Percentiles rank a stretch among this genome's conserved stretches.
These are phyloP conservation scores for Alternaria triticimaculans DNA, from an alignment of 2,329 filamentous ascomycete species.

Conservation along the genomic window DNA sequence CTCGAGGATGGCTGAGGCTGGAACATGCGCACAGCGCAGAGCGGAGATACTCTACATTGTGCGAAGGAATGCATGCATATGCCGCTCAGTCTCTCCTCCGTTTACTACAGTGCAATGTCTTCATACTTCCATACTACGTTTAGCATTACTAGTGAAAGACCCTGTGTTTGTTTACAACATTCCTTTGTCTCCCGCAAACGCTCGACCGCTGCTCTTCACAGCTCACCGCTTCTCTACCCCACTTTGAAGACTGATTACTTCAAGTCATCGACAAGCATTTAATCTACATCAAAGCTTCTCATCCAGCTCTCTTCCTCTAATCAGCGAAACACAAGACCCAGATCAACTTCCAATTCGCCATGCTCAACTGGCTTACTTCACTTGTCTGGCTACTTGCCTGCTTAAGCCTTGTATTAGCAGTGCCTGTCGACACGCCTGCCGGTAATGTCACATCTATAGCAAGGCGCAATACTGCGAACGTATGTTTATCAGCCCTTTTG, in stretches of 20 bases:
- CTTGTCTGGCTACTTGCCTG: background rate
- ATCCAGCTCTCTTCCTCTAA: background rate
- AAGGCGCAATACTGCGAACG: background rate
- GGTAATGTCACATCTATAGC: background rate
- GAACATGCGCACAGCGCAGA: background rate
- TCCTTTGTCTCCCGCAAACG: background rate
- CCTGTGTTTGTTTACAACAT: background rate
- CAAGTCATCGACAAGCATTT: background rate
- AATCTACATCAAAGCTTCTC: background rate
- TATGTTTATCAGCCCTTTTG: background rate
- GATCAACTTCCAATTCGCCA: background rate
- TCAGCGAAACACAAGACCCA: background rate
- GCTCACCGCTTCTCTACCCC: background rate
- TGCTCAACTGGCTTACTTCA: background rate
- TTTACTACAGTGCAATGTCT: background rate
- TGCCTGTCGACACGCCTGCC: background rate
- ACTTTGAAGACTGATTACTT: background rate
- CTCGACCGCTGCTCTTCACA: background rate
- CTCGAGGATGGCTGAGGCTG: background rate
- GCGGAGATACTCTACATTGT: background rate
- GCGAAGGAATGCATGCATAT: background rate
- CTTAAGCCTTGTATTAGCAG: background rate
- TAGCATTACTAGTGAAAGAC: background rate
- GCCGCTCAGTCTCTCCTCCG: background rate
- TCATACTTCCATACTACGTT: background rate